phyloP scores from a whole-genome alignment of 805 yeast genomes.

The Sugiyamaella boreocaroliniensis region DNA sequence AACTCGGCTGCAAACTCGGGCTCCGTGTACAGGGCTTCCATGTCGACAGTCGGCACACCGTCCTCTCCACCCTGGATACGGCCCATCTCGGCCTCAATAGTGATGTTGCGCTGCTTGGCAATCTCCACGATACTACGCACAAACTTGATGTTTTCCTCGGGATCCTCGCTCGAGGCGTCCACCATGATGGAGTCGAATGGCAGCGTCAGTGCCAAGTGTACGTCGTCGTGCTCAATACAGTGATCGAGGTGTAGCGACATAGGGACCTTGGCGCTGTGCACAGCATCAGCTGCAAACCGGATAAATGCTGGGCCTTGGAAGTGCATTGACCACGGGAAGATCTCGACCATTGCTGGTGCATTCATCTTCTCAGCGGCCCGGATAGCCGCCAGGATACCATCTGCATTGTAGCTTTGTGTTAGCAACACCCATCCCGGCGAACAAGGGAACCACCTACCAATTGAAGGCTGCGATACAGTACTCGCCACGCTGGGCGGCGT shows the following conservation, averaged over 20 bases:
- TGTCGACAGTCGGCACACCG: slow-evolving; percentile 28
- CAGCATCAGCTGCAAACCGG: slow-evolving; percentile 25
- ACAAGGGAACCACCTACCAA: slow-evolving; percentile 17
- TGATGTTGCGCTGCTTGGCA: slow-evolving; percentile 28
- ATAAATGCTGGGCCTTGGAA: slow-evolving; percentile 30
- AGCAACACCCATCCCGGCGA: background rate
- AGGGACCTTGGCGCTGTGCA: slow-evolving; percentile 32
- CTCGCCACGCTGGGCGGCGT: slow-evolving; percentile 28
- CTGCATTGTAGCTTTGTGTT: slow-evolving; percentile 27
- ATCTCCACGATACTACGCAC: slow-evolving; percentile 29
- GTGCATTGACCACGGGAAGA: slow-evolving; percentile 37
- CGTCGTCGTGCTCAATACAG: slow-evolving; percentile 31
- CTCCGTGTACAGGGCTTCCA: slow-evolving; percentile 32
- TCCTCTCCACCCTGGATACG: slow-evolving; percentile 37
- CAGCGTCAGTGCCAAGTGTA: slow-evolving; percentile 29
- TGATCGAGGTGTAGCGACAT: slow-evolving; percentile 35
- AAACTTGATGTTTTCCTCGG: slow-evolving; percentile 29
- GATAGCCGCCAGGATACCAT: slow-evolving; percentile 32
- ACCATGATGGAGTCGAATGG: slow-evolving; percentile 38
- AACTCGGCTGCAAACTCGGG: slow-evolving; percentile 31
- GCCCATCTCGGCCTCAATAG: slow-evolving; percentile 37
- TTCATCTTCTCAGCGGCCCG: slow-evolving; percentile 32
- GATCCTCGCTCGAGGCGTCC: slow-evolving; percentile 35
- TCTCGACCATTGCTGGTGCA: slow-evolving; percentile 32
- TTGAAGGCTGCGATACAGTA: slow-evolving; percentile 34